Base-by-base conservation (phyloP, 345 rosid genomes). In the Dipteronia sinensis region DNA sequence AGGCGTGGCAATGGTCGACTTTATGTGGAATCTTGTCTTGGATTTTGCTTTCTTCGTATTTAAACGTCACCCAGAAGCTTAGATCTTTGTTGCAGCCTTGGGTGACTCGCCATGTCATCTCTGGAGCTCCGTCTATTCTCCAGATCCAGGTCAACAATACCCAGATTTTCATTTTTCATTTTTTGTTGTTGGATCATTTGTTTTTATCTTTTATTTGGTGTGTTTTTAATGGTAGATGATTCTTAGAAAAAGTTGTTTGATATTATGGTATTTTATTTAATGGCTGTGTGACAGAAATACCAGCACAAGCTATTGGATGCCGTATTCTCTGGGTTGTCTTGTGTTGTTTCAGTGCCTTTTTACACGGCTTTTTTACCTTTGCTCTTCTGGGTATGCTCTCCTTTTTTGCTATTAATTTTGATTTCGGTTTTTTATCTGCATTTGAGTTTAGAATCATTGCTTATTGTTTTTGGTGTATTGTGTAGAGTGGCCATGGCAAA, bases 331-430 rank as follows among this genome's bases (percentile, higher is more conserved):
- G 92, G 74, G 70, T 79, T 93, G 77, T 96, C 99, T 0, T 94
- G 98, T 82, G 91, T 94, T 76, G 99, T 96, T 78, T 96, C 99
- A 31, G 99, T 96, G 25, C 98, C 99, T 13, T 96, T 96, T 75
- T 96, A 96, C 83, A 96, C 99, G 62, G 98, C 91, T 61, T 96
- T 96, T 78, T 92, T 96, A 77, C 99, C 99, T 82, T 77, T 96
- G 83, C 95, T 96, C 65, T 96, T 96, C 83, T 96, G 99, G 99
- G 99, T 96, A 88, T 66, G 69, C 25, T 76, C 55, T 78, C 59
- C 59, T 65, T 47, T 77, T 56, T 17, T n/a, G 69, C 62, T 65
- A 19, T 49, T 25, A 10, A 22, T 27, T 56, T 63, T 69, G 31
- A 58, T 44, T 25, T 51, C 34, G 0, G 23, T 70, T n/a, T 22